Percentiles rank a stretch among this genome's conserved stretches.
Evolutionary conservation across 495 filamentous ascomycete species (phyloP).

Genomic region (Neurospora sp.): DNA sequence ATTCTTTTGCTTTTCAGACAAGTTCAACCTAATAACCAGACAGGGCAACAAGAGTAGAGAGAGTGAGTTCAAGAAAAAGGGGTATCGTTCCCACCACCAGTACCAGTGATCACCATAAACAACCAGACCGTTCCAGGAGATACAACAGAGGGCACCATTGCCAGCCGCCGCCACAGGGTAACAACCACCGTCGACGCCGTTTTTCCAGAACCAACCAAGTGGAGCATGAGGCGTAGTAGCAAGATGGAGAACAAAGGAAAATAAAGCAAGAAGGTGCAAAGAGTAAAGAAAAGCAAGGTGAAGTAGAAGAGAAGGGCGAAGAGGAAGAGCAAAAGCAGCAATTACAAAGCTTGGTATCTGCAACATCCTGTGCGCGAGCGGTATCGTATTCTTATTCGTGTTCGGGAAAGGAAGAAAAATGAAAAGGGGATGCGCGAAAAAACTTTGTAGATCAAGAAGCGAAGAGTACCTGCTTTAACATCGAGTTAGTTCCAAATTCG

Average conservation of each 20-base stretch:
- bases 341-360: neutral
- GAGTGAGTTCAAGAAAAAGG: neutral
- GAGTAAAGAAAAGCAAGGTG: neutral
- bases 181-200: neutral
- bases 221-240: slow-evolving; percentile 28
- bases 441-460: neutral
- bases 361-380: neutral
- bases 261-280: neutral
- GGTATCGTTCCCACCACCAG: neutral
- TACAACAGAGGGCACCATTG: neutral
- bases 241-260: slow-evolving; percentile 13
- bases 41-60: neutral
- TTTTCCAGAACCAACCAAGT: slow-evolving; percentile 7
- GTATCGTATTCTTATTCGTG: neutral
- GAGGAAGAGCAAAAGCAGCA: neutral
- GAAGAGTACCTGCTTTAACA: neutral
- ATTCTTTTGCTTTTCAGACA: neutral
- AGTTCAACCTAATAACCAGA: neutral
- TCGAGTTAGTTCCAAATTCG: neutral
- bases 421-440: neutral
- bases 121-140: neutral
- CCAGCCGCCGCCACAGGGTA: neutral
- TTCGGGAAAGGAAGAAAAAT: neutral
- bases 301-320: neutral
- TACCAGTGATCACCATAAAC: neutral